These are phyloP conservation scores for Inonotus obliquus DNA, from an alignment of 1,284 basidiomycete species.

Conservation along the genomic window DNA sequence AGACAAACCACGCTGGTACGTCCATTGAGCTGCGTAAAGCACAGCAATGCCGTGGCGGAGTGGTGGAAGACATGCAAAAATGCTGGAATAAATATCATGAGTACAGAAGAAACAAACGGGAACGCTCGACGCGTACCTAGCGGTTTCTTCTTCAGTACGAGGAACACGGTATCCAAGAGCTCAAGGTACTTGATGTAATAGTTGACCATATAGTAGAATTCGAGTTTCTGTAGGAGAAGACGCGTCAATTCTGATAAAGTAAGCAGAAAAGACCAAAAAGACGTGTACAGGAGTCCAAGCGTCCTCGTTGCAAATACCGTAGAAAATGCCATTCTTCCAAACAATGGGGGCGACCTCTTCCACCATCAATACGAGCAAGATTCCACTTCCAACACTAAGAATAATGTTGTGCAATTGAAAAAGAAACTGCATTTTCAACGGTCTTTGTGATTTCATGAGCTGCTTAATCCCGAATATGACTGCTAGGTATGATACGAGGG, in stretches of 20 bases:
- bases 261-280: conserved; percentile 28
- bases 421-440: conserved; percentile 77
- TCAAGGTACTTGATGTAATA: conserved; percentile 97
- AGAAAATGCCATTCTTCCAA: conserved; percentile 66
- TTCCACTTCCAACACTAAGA: conserved; percentile 75
- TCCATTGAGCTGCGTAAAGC: conserved; percentile 92
- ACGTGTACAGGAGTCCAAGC: conserved; percentile 78
- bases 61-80: conserved; percentile 99
- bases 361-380: conserved; percentile 82
- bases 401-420: conserved; percentile 94
- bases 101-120: neutral
- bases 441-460: conserved; percentile 76
- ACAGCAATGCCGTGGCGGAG: conserved; percentile 94
- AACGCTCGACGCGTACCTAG: conserved; percentile 54
- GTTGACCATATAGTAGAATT: conserved; percentile 97
- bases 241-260: conserved; percentile 10
- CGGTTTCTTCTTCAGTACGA: conserved; percentile 98
- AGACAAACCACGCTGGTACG: conserved; percentile 78
- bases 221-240: conserved; percentile 53
- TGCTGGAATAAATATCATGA: conserved; percentile 41
- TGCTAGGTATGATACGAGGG: conserved; percentile 79
- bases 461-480: conserved; percentile 85
- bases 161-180: conserved; percentile 93
- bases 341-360: conserved; percentile 85
- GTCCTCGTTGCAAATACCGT: conserved; percentile 71